Conservation (phyloP, 2,329 filamentous ascomycete genomes). For the Westerdykella ornata region DNA sequence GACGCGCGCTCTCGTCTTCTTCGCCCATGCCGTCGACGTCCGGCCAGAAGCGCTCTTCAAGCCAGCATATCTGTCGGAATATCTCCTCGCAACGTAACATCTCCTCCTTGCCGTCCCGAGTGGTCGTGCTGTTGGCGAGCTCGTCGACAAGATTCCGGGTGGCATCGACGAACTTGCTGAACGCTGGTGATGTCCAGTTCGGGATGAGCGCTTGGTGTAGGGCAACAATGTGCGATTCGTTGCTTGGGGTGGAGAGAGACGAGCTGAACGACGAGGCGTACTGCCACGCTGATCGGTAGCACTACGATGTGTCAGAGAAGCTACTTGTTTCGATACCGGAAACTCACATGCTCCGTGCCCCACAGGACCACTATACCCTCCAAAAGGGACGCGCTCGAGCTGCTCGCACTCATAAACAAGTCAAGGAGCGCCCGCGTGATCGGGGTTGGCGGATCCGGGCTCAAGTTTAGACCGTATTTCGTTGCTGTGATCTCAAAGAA, state of each 20-base stretch:
- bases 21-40: constrained; percentile 47
- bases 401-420: constrained; percentile 53
- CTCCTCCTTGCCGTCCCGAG: constrained; percentile 44
- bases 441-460: constrained; percentile 39
- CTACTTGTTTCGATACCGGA: not conserved
- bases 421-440: constrained; percentile 53
- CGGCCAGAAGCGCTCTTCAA: constrained; percentile 46
- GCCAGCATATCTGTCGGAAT: constrained; percentile 44
- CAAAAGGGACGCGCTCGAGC: constrained; percentile 49
- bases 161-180: constrained; percentile 46
- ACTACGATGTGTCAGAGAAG: constrained; percentile 24
- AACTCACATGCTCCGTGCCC: constrained; percentile 60
- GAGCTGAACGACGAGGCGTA: constrained; percentile 42
- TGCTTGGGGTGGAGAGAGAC: constrained; percentile 33
- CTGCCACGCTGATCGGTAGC: constrained; percentile 44
- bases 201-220: constrained; percentile 47
- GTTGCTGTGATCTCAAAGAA: constrained; percentile 61
- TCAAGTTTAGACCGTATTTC: constrained; percentile 53
- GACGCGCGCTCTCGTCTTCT: constrained; percentile 33
- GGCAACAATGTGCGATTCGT: constrained; percentile 42
- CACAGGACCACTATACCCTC: constrained; percentile 69
- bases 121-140: constrained; percentile 43
- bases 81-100: constrained; percentile 44
- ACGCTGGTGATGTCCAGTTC: constrained; percentile 47
- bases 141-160: constrained; percentile 45